phyloP scores from a whole-genome alignment of 179 eudicot genomes.

The Monotropa hypopitys region DNA sequence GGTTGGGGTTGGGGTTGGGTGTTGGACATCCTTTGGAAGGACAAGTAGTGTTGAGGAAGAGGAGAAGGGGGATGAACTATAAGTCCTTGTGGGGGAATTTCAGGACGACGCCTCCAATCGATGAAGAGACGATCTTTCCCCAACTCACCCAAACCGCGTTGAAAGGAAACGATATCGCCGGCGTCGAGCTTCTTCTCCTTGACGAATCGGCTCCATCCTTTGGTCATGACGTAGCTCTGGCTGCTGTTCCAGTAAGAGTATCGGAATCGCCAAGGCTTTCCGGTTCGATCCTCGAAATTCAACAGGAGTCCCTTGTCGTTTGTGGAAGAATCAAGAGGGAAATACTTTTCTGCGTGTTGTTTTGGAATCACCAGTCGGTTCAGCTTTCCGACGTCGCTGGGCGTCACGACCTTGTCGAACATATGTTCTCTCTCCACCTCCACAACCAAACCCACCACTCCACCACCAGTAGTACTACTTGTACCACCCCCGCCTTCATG shows the following conservation, averaged over 20 bases:
- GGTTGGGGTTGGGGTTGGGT: no score
- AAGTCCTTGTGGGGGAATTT: background rate
- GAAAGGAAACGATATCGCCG: constrained; percentile 71
- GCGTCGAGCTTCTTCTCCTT: constrained; percentile 85
- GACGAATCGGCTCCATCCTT: constrained; percentile 89
- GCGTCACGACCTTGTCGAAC: constrained; percentile 84
- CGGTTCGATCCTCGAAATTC: constrained; percentile 63
- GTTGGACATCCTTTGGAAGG: constrained; percentile 4
- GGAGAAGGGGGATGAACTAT: background rate
- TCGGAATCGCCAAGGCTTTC: constrained; percentile 76
- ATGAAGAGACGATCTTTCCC: constrained; percentile 50
- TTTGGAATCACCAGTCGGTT: constrained; percentile 79
- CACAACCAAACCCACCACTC: background rate
- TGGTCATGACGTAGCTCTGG: constrained; percentile 92
- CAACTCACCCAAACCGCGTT: constrained; percentile 35
- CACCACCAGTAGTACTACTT: background rate
- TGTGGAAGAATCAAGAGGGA: constrained; percentile 54
- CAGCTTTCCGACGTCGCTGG: constrained; percentile 85
- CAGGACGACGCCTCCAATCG: constrained; percentile 74
- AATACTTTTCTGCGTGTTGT: constrained; percentile 84
- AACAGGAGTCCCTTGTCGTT: constrained; percentile 60
- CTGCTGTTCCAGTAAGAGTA: constrained; percentile 97
- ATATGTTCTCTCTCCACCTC: constrained; percentile 35
- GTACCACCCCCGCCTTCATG: background rate
- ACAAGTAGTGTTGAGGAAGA: constrained; percentile 9